Percentiles rank a stretch among this genome's conserved stretches.
Conservation (phyloP, 345 rosid species). For the Kandelia obovata region DNA sequence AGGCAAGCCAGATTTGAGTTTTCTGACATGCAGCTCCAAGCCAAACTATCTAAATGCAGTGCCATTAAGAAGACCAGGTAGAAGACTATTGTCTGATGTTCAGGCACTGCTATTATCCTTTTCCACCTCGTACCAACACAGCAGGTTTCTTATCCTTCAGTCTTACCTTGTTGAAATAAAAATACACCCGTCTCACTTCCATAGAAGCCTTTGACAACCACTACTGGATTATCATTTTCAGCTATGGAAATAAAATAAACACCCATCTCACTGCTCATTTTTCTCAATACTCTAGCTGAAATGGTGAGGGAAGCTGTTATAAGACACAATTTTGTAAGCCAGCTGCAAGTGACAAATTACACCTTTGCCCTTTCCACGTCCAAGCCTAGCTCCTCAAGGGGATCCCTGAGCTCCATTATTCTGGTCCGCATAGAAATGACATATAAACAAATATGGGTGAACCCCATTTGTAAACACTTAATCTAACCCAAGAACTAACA, state of each 20-base stretch:
- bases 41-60: constrained; percentile 30
- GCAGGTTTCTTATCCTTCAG: constrained; percentile 16
- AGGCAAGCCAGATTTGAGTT: constrained; percentile 33
- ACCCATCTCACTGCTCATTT: constrained; percentile 10
- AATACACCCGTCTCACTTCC: constrained; percentile 15
- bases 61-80: constrained; percentile 36
- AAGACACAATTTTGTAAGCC: constrained; percentile 12
- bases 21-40: constrained; percentile 36
- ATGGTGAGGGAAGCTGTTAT: background rate
- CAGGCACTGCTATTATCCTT: constrained; percentile 19
- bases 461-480: no score
- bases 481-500: no score
- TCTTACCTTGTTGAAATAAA: constrained; percentile 12
- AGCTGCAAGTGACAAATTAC: constrained; percentile 8
- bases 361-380: constrained; percentile 18
- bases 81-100: constrained; percentile 21
- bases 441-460: no score
- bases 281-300: constrained; percentile 10
- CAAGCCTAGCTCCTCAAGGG: constrained; percentile 18
- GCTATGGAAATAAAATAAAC: constrained; percentile 17
- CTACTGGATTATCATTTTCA: constrained; percentile 17
- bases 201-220: constrained; percentile 13
- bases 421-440: no score
- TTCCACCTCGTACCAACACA: constrained; percentile 16
- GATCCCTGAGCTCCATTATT: constrained; percentile 38